These are phyloP conservation scores for Epichloe hybrida DNA, from an alignment of 2,329 filamentous ascomycete species.

Conservation along the genomic window DNA sequence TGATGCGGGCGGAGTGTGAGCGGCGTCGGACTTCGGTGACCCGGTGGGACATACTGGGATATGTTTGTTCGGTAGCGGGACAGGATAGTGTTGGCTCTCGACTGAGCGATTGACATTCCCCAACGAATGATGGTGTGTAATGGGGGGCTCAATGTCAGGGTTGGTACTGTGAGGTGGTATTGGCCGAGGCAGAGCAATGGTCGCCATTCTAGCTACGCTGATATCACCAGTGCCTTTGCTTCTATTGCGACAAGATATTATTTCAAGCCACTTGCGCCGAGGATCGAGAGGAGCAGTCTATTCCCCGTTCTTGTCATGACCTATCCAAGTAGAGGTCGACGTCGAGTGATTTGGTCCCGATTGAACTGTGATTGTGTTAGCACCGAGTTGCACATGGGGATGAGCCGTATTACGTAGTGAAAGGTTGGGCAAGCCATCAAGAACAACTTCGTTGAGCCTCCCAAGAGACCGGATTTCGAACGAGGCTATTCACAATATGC, in stretches of 20 bases:
- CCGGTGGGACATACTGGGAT: slow-evolving; percentile 81
- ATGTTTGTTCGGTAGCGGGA: slow-evolving; percentile 71
- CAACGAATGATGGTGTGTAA: slow-evolving; percentile 29
- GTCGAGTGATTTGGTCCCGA: not conserved
- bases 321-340: not conserved
- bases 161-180: slow-evolving; percentile 31
- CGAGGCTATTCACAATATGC: not conserved
- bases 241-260: not conserved
- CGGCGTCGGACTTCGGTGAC: slow-evolving; percentile 40
- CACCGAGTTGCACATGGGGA: not conserved
- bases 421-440: not conserved
- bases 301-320: not conserved
- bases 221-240: not conserved
- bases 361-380: not conserved
- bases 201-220: slow-evolving; percentile 30
- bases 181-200: slow-evolving; percentile 38
- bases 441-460: not conserved
- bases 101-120: slow-evolving; percentile 14
- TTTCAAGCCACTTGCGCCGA: not conserved
- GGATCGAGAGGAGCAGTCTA: not conserved
- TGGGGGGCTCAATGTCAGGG: slow-evolving; percentile 24
- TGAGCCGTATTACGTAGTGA: not conserved
- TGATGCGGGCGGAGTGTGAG: slow-evolving; percentile 52
- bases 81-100: slow-evolving; percentile 15
- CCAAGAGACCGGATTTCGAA: not conserved